Conservation (phyloP, 495 filamentous ascomycete species). For the Aspergillus funiculosus region DNA sequence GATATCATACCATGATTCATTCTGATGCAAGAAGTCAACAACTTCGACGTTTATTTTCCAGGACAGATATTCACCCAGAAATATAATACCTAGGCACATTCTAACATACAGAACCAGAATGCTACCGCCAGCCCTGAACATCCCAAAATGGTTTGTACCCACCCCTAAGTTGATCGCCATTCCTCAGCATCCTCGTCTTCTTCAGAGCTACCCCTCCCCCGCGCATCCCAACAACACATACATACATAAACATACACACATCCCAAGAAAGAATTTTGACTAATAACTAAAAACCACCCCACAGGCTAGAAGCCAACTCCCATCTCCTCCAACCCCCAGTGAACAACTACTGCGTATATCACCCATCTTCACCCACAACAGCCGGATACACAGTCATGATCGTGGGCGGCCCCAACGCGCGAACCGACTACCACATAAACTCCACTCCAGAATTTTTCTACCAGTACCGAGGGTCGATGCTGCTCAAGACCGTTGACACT, state of each 20-base stretch:
- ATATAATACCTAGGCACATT: not conserved
- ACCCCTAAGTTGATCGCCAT: not conserved
- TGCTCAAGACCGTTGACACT: slow-evolving; percentile 78
- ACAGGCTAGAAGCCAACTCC: slow-evolving; percentile 85
- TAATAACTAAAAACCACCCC: no score
- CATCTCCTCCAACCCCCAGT: slow-evolving; percentile 92
- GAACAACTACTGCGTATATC: slow-evolving; percentile 96
- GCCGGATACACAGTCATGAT: slow-evolving; percentile 58
- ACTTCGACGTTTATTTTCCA: not conserved
- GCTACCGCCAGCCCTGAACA: slow-evolving; percentile 54
- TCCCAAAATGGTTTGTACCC: slow-evolving; percentile 71
- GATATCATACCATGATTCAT: not conserved
- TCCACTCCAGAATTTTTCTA: slow-evolving; percentile 96
- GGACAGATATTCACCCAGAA: not conserved
- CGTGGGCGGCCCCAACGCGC: slow-evolving; percentile 91
- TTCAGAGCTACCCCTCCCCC: slow-evolving; percentile 21
- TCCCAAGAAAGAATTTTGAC: no score
- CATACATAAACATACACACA: slow-evolving; percentile 8
- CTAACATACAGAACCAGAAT: slow-evolving; percentile 18
- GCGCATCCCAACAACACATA: slow-evolving; percentile 10
- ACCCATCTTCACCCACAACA: slow-evolving; percentile 44
- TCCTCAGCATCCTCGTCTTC: not conserved
- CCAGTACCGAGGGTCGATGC: slow-evolving; percentile 87
- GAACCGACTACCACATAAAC: slow-evolving; percentile 99
- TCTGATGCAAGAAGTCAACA: not conserved